Percentiles rank a stretch among this genome's conserved stretches.
phyloP scores from a whole-genome alignment of 169 alveolate genomes.

The Babesia microti region DNA sequence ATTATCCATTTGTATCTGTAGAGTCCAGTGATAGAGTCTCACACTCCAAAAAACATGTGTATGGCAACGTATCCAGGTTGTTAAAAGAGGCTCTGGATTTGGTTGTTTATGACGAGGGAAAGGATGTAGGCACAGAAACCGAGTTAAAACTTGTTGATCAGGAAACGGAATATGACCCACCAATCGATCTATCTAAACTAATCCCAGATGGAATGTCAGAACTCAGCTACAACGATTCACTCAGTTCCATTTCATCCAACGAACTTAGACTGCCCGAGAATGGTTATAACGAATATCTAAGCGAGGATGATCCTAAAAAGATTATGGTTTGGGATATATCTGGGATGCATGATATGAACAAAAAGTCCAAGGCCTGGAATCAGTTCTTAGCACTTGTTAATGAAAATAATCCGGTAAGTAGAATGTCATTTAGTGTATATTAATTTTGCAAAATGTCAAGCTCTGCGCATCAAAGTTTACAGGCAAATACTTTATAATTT shows the following conservation, averaged over 20 bases:
- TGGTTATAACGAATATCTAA: background rate
- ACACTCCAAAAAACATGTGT: no score
- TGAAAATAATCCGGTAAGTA: slow-evolving; percentile 13
- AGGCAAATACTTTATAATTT: background rate
- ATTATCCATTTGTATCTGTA: no score
- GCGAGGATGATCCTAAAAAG: slow-evolving; percentile 19
- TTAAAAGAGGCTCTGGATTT: no score
- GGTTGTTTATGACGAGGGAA: no score
- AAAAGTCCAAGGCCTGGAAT: slow-evolving; percentile 5
- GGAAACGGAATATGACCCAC: no score
- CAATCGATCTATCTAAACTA: no score
- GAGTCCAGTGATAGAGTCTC: no score
- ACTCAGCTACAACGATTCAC: no score
- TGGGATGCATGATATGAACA: slow-evolving; percentile 4
- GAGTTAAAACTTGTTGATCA: no score
- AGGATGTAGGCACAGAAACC: no score
- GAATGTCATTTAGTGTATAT: slow-evolving; percentile 5
- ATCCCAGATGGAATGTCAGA: no score
- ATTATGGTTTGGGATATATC: slow-evolving; percentile 24
- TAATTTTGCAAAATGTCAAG: slow-evolving; percentile 22
- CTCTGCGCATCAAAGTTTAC: slow-evolving; percentile 12
- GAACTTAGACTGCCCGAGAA: slow-evolving; percentile 6
- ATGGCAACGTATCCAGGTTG: no score
- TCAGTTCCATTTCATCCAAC: slow-evolving; percentile 3
- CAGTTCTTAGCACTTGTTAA: slow-evolving; percentile 4